phyloP scores from a whole-genome alignment of 163 green algal species.

The Scenedesmus sp. region DNA sequence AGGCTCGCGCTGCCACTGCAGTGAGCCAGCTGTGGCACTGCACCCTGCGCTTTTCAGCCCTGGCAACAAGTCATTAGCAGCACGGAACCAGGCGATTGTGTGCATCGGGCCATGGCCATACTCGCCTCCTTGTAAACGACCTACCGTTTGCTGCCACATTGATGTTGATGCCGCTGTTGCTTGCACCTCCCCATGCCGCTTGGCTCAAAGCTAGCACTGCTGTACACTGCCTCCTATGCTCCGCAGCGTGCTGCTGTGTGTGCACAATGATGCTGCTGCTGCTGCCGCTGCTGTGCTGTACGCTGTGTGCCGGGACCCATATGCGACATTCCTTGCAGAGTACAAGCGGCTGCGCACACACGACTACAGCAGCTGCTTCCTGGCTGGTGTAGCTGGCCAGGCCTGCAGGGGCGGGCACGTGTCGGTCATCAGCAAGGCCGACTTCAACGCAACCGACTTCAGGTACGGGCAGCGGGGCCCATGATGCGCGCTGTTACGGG shows the following conservation, averaged over 20 bases:
- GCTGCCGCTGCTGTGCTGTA: background rate
- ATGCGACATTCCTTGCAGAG: slow-evolving; percentile 10
- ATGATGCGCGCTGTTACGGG: background rate
- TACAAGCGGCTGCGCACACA: slow-evolving; percentile 23
- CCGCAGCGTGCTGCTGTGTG: background rate
- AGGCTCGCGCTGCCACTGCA: background rate
- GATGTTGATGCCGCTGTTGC: too few species aligned
- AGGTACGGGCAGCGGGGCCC: background rate
- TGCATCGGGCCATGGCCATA: too few species aligned
- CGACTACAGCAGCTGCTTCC: slow-evolving; percentile 7
- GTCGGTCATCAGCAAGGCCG: background rate
- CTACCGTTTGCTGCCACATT: too few species aligned
- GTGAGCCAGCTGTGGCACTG: too few species aligned
- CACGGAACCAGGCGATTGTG: too few species aligned
- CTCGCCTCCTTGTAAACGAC: too few species aligned
- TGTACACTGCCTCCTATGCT: too few species aligned
- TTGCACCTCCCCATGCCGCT: too few species aligned
- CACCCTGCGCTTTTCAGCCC: too few species aligned
- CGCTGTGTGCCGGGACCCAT: background rate
- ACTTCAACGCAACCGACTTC: slow-evolving; percentile 14
- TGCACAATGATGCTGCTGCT: too few species aligned
- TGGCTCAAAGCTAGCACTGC: too few species aligned
- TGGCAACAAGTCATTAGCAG: too few species aligned
- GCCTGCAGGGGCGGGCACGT: background rate
- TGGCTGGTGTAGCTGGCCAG: background rate